Percentiles rank a stretch among this genome's conserved stretches.
Evolutionary conservation across 1,284 basidiomycete species (phyloP).

Genomic region (Earliella scabrosa): DNA sequence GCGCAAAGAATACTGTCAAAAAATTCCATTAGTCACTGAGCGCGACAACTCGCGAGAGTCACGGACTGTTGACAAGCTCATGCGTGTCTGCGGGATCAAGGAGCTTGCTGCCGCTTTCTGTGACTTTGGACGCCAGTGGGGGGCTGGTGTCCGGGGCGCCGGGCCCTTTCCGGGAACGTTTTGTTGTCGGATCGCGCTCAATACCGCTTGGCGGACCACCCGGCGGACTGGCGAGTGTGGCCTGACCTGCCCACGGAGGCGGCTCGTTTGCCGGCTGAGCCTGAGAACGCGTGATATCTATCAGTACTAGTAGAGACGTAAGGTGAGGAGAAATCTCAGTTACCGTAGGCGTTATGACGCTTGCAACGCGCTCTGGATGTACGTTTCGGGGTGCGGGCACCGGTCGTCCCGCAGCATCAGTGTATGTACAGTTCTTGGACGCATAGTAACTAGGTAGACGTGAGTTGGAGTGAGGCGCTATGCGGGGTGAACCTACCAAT

Average conservation of each 20-base stretch:
- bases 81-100: conserved; percentile 68
- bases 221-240: conserved; percentile 18
- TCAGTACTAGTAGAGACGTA: conserved; percentile 3
- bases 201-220: conserved; percentile 18
- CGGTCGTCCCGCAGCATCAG: conserved; percentile 74
- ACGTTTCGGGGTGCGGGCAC: conserved; percentile 66
- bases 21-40: neutral
- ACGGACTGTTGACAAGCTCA: conserved; percentile 76
- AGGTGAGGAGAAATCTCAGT: conserved; percentile 7
- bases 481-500: conserved; percentile 56
- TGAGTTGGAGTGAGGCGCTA: conserved; percentile 3
- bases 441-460: conserved; percentile 65
- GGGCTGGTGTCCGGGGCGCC: conserved; percentile 12
- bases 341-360: conserved; percentile 17
- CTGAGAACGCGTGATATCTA: conserved; percentile 11
- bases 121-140: conserved; percentile 35
- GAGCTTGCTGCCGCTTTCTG: conserved; percentile 17
- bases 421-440: conserved; percentile 79
- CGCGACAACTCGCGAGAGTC: neutral
- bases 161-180: conserved; percentile 27
- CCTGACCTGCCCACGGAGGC: conserved; percentile 22
- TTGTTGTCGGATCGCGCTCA: conserved; percentile 30
- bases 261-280: conserved; percentile 14
- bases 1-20: conserved; percentile 74
- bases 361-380: conserved; percentile 18